These are phyloP conservation scores for Arctostaphylos glauca DNA, from an alignment of 148 eudicot genomes.

Conservation along the genomic window DNA sequence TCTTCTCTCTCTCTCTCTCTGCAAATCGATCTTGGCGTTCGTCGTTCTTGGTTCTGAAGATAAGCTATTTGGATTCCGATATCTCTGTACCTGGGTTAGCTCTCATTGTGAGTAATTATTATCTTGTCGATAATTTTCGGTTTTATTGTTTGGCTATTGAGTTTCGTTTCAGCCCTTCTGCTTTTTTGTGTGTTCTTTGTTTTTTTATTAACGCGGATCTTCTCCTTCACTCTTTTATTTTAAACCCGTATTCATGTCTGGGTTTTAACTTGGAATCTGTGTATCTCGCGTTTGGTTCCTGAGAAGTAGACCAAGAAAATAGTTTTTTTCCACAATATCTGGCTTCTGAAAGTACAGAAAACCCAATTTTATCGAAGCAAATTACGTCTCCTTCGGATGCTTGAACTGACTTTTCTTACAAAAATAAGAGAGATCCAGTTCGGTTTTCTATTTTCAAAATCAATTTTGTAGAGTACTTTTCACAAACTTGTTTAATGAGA, in stretches of 20 bases:
- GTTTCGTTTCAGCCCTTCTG: background rate
- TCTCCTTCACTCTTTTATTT: background rate
- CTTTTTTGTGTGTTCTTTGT: background rate
- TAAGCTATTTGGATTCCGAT: background rate
- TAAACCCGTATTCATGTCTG: background rate
- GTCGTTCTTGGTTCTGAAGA: background rate
- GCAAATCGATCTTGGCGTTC: constrained; percentile 19
- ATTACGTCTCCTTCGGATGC: background rate
- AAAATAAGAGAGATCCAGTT: background rate
- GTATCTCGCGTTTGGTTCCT: background rate
- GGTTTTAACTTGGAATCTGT: background rate
- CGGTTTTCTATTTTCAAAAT: background rate
- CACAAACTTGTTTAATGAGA: too few relatives aligned
- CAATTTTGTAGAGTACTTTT: too few relatives aligned
- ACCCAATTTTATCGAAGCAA: background rate
- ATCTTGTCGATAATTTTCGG: background rate
- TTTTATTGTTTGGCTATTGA: background rate
- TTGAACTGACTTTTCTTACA: background rate
- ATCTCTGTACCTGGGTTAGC: background rate
- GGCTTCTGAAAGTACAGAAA: background rate
- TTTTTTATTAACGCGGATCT: background rate
- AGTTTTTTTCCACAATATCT: background rate
- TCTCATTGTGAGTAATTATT: constrained; percentile 15
- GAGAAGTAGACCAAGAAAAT: background rate
- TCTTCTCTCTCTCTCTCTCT: background rate